Percentiles rank a stretch among this genome's conserved stretches.
phyloP scores from a whole-genome alignment of 2,329 filamentous ascomycete species.

The Apiospora koreana region DNA sequence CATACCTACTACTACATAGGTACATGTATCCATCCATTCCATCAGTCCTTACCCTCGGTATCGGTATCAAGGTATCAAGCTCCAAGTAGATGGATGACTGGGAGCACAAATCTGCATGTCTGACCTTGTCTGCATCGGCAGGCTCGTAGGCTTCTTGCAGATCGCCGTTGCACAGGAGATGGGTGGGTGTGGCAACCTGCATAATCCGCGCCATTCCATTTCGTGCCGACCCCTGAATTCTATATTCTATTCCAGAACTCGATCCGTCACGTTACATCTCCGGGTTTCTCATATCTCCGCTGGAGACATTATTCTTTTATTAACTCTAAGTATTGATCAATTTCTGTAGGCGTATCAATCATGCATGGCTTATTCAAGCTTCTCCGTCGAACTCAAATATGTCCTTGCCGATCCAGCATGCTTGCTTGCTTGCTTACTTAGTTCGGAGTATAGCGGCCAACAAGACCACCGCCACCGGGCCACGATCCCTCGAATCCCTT shows the following conservation, averaged over 20 bases:
- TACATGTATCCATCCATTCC: background rate
- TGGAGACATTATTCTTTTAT: background rate
- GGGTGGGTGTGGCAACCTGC: background rate
- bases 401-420: background rate
- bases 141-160: background rate
- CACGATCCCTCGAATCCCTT: constrained; percentile 38
- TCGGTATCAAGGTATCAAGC: background rate
- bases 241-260: too few species aligned
- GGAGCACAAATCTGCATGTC: background rate
- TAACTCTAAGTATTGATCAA: background rate
- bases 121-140: background rate
- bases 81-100: background rate
- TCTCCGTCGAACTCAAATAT: too few species aligned
- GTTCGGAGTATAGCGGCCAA: constrained; percentile 38
- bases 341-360: background rate
- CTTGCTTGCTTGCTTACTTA: too few species aligned
- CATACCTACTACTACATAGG: background rate
- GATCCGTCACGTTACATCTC: background rate
- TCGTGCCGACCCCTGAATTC: background rate
- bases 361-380: too few species aligned
- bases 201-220: background rate
- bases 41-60: too few species aligned
- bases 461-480: constrained; percentile 32
- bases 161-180: background rate
- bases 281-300: background rate